Evolutionary conservation across 805 yeast species (phyloP).

Genomic region (Cyberlindnera japonica): DNA sequence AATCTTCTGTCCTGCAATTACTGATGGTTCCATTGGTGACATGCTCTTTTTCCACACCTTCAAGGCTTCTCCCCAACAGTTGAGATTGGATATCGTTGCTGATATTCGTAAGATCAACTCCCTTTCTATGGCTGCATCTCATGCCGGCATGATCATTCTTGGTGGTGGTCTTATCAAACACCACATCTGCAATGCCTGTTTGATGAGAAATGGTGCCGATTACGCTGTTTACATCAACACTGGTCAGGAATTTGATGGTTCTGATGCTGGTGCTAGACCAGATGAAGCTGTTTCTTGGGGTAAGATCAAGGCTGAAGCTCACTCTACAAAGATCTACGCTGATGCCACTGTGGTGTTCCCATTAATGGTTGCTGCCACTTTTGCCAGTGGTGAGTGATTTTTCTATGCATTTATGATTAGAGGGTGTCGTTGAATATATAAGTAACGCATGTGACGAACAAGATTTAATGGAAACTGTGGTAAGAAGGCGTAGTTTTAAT

Average conservation of each 20-base stretch:
- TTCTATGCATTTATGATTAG: not conserved
- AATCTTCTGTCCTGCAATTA: constrained; percentile 93
- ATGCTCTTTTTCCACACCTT: constrained; percentile 98
- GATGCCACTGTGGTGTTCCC: constrained; percentile 96
- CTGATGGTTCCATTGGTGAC: constrained; percentile 98
- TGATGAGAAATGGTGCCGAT: constrained; percentile 99
- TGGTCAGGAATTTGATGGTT: constrained; percentile 98
- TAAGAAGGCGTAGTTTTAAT: no score
- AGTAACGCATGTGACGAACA: constrained; percentile 3
- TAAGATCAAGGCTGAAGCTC: constrained; percentile 92
- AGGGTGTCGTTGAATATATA: not conserved
- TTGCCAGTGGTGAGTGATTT: constrained; percentile 56
- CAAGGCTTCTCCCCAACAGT: constrained; percentile 85
- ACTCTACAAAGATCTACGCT: constrained; percentile 86
- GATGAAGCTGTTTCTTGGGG: constrained; percentile 99
- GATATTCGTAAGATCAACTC: constrained; percentile 91
- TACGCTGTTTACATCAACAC: constrained; percentile 96
- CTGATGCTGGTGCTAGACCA: constrained; percentile 99
- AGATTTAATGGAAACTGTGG: no score
- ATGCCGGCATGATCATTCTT: constrained; percentile 92
- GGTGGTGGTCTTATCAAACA: constrained; percentile 98
- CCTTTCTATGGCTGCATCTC: constrained; percentile 89
- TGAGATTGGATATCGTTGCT: constrained; percentile 87
- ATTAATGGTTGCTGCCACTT: constrained; percentile 94
- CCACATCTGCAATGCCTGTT: constrained; percentile 95